Percentiles rank a stretch among this genome's conserved stretches.
These are phyloP conservation scores for Ustanciosporium gigantosporum DNA, from an alignment of 1,284 basidiomycete genomes.

Conservation along the genomic window DNA sequence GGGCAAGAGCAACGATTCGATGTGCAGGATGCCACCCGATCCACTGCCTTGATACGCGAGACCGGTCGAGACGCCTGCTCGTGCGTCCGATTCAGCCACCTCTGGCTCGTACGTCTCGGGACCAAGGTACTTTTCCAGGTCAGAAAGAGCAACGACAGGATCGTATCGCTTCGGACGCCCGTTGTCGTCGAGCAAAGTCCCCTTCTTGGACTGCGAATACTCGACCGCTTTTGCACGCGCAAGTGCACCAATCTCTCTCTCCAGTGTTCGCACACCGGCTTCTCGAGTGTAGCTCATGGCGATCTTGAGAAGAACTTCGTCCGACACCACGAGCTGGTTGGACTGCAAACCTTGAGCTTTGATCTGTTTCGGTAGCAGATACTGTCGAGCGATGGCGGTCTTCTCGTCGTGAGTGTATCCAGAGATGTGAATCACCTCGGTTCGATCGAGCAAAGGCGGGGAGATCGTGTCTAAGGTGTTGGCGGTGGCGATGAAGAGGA, in stretches of 20 bases:
- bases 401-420: slow-evolving; percentile 64
- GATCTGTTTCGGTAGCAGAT: slow-evolving; percentile 83
- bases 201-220: slow-evolving; percentile 75
- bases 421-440: slow-evolving; percentile 62
- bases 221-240: slow-evolving; percentile 71
- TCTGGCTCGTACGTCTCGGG: slow-evolving; percentile 79
- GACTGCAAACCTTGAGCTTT: slow-evolving; percentile 69
- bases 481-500: slow-evolving; percentile 64
- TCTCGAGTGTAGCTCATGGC: slow-evolving; percentile 80
- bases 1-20: slow-evolving; percentile 73
- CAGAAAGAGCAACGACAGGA: slow-evolving; percentile 69
- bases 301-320: slow-evolving; percentile 72
- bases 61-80: slow-evolving; percentile 76
- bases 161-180: slow-evolving; percentile 66
- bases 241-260: slow-evolving; percentile 82
- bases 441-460: slow-evolving; percentile 62
- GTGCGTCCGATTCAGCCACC: slow-evolving; percentile 72
- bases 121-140: slow-evolving; percentile 84
- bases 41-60: slow-evolving; percentile 86
- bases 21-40: slow-evolving; percentile 80
- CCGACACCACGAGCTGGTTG: slow-evolving; percentile 68
- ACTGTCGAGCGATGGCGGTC: slow-evolving; percentile 62
- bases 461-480: slow-evolving; percentile 63
- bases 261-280: slow-evolving; percentile 87
- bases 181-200: slow-evolving; percentile 39